Conservation (phyloP, 148 eudicot species). For the Amaranthus hypochondriacus region DNA sequence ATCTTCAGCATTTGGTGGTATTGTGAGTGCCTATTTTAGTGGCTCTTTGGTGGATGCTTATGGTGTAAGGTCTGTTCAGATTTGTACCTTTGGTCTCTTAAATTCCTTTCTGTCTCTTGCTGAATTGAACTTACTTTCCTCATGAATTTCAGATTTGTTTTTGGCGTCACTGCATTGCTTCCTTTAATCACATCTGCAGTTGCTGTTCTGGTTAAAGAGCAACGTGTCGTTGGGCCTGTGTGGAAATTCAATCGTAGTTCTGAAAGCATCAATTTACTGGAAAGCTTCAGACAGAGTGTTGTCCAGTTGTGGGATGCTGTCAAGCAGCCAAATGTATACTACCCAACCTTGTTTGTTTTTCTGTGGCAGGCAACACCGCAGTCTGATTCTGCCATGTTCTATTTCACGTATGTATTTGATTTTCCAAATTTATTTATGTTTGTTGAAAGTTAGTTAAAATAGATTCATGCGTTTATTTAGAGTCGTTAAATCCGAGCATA, state of each 20-base stretch:
- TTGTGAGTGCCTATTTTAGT: constrained; percentile 95
- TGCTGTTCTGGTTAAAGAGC: constrained; percentile 84
- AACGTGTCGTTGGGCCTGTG: constrained; percentile 42
- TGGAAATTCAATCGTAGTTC: constrained; percentile 36
- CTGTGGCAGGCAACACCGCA: constrained; percentile 99
- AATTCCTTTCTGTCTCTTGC: not conserved
- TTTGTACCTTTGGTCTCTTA: not conserved
- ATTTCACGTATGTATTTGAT: constrained; percentile 61
- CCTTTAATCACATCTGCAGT: constrained; percentile 94
- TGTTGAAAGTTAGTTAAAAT: not conserved
- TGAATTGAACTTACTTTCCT: not conserved
- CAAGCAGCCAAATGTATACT: constrained; percentile 81
- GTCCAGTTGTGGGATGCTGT: constrained; percentile 71
- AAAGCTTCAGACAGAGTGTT: constrained; percentile 52
- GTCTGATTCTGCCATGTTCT: constrained; percentile 96
- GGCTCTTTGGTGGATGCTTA: constrained; percentile 95
- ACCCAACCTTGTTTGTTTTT: constrained; percentile 89
- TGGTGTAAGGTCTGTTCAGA: constrained; percentile 82
- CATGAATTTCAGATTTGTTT: constrained; percentile 75
- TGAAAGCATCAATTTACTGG: constrained; percentile 34
- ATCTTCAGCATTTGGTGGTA: constrained; percentile 90
- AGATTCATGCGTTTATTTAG: not conserved
- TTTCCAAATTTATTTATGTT: not conserved
- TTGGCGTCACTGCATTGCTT: constrained; percentile 92
- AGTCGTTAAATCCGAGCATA: not conserved